A percentile compares a stretch with the other conserved stretches of the same genome.
phyloP scores from a whole-genome alignment of 805 yeast genomes.

The Wickerhamiella occidentalis region DNA sequence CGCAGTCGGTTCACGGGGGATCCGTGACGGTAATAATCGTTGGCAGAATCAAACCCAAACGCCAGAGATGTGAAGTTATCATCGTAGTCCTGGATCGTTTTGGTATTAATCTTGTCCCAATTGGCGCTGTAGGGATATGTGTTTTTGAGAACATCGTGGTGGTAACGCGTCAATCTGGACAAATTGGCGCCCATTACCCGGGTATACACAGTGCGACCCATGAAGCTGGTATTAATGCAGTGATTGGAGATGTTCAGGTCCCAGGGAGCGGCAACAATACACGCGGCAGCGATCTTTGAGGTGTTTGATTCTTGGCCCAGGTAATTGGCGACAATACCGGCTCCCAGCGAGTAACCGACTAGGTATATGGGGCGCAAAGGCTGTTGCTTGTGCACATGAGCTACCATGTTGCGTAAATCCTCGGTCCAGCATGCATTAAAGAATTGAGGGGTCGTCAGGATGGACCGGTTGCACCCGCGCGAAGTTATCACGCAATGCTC shows the following conservation, averaged over 20 bases:
- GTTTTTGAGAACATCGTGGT: conserved; percentile 31
- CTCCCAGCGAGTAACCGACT: conserved; percentile 77
- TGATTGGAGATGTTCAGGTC: conserved; percentile 44
- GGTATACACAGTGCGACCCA: conserved; percentile 39
- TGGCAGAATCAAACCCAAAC: conserved; percentile 52
- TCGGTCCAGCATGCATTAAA: conserved; percentile 63
- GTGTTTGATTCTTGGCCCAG: conserved; percentile 46
- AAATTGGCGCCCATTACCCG: conserved; percentile 41
- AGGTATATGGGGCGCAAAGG: conserved; percentile 56
- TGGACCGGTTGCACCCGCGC: conserved; percentile 66
- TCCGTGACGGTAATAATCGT: conserved; percentile 53
- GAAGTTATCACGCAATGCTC: conserved; percentile 59
- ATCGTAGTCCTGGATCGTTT: conserved; percentile 46
- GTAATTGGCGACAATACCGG: conserved; percentile 56
- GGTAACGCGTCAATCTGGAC: conserved; percentile 33
- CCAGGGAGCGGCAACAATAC: conserved; percentile 61
- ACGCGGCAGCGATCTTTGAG: conserved; percentile 40
- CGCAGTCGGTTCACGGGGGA: conserved; percentile 44
- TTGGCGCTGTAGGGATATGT: conserved; percentile 25
- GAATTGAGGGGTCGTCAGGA: conserved; percentile 53
- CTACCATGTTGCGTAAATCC: conserved; percentile 48
- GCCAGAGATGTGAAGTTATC: conserved; percentile 48
- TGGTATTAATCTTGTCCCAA: conserved; percentile 20
- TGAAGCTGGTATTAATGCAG: conserved; percentile 31
- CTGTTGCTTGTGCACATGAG: conserved; percentile 37